Conservation (phyloP, 192 early-diverging fungal species). For the Coemansia biformis region DNA sequence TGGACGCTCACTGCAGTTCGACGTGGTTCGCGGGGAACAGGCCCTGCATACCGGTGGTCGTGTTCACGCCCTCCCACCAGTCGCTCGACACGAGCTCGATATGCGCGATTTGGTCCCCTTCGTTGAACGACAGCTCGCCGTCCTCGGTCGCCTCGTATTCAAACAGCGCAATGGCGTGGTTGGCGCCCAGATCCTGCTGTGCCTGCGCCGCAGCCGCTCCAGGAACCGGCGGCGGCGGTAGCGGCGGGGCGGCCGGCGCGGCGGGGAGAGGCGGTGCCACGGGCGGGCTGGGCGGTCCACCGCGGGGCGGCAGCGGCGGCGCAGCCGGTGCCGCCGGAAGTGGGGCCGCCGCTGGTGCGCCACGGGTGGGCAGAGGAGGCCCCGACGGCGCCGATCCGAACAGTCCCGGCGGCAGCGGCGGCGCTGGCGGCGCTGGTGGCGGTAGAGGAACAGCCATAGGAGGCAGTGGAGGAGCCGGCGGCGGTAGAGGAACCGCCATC, state of each 20-base stretch:
- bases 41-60: slow-evolving; percentile 51
- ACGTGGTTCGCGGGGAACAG: slow-evolving; percentile 71
- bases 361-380: slow-evolving; percentile 11
- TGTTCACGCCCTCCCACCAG: slow-evolving; percentile 83
- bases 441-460: slow-evolving; percentile 1
- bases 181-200: slow-evolving; percentile 21
- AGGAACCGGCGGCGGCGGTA: slow-evolving; percentile 17
- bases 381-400: no score
- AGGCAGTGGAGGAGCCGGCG: slow-evolving; percentile 13
- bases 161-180: slow-evolving; percentile 62
- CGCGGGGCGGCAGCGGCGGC: slow-evolving; percentile 15
- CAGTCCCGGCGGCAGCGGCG: slow-evolving; percentile 15
- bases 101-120: slow-evolving; percentile 67
- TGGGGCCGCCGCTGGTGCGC: slow-evolving; percentile 3
- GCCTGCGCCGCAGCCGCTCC: slow-evolving; percentile 6
- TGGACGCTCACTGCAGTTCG: slow-evolving; percentile 8
- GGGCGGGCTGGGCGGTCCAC: slow-evolving; percentile 6
- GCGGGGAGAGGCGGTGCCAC: slow-evolving; percentile 13
- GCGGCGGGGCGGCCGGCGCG: no score
- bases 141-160: slow-evolving; percentile 83
- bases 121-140: slow-evolving; percentile 79
- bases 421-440: slow-evolving; percentile 1
- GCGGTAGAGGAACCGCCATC: slow-evolving; percentile 2
- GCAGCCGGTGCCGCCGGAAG: slow-evolving; percentile 1
- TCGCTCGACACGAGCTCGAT: slow-evolving; percentile 81